Percentiles rank a stretch among this genome's conserved stretches.
These are phyloP conservation scores for Sclerotinia glacialis DNA, from an alignment of 2,329 filamentous ascomycete species.

Conservation along the genomic window DNA sequence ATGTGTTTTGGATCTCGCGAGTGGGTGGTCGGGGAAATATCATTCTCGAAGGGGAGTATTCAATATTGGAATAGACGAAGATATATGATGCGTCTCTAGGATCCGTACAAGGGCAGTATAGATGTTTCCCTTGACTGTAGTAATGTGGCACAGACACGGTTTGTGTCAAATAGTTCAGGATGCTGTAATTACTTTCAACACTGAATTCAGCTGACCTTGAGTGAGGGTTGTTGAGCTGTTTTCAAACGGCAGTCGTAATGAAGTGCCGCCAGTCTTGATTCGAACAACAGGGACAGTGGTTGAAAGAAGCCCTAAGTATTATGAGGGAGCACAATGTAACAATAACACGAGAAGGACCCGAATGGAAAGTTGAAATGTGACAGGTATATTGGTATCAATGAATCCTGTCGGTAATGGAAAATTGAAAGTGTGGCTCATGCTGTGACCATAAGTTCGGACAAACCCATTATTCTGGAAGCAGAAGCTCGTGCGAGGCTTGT, in stretches of 20 bases:
- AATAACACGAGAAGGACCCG: constrained; percentile 26
- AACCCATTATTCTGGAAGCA: constrained; percentile 39
- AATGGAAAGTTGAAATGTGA: constrained; percentile 25
- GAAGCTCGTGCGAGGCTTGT: constrained; percentile 34
- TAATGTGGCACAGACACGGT: constrained; percentile 33
- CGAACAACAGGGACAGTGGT: constrained; percentile 25
- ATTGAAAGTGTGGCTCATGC: constrained; percentile 37
- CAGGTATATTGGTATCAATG: constrained; percentile 28
- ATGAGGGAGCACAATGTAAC: constrained; percentile 25
- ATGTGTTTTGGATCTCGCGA: constrained; percentile 27
- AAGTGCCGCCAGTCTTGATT: constrained; percentile 35
- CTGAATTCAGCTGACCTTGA: constrained; percentile 32
- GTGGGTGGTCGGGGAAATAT: constrained; percentile 34
- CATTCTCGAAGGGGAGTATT: constrained; percentile 29
- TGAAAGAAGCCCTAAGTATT: constrained; percentile 21
- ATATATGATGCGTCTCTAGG: constrained; percentile 11
- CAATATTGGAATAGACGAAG: constrained; percentile 4
- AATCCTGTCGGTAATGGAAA: constrained; percentile 32
- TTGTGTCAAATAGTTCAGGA: constrained; percentile 31
- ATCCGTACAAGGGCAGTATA: constrained; percentile 25
- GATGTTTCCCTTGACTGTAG: constrained; percentile 29
- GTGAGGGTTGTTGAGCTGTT: constrained; percentile 23
- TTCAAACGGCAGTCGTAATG: constrained; percentile 32
- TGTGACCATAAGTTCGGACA: constrained; percentile 34
- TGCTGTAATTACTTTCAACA: constrained; percentile 26